Evolutionary conservation across 805 yeast genomes (phyloP).

Genomic region (Cyberlindnera euphorbiae): DNA sequence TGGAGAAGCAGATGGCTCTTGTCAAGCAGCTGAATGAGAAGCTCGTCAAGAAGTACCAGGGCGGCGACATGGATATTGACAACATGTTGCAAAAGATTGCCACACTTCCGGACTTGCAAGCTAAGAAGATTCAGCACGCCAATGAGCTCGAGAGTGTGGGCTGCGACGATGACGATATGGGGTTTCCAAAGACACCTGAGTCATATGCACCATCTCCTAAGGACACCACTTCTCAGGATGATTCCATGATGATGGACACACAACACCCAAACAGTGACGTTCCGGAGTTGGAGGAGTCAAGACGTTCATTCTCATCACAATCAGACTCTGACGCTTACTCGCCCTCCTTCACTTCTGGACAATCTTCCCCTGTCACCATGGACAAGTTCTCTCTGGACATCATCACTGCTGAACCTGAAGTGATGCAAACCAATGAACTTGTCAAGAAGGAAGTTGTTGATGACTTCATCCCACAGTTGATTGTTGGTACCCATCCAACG

Average conservation of each 20-base stretch:
- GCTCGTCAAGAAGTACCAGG: constrained; percentile 14
- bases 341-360: constrained; percentile 11
- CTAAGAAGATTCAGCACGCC: constrained; percentile 19
- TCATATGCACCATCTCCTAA: constrained; percentile 21
- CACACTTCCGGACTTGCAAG: constrained; percentile 21
- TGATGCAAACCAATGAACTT: constrained; percentile 1
- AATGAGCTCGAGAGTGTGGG: constrained; percentile 16
- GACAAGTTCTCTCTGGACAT: constrained; percentile 25
- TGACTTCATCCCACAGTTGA: constrained; percentile 14
- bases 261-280: constrained; percentile 8
- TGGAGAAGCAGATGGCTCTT: constrained; percentile 23
- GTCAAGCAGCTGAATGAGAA: constrained; percentile 14
- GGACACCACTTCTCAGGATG: constrained; percentile 8
- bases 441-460: constrained; percentile 16
- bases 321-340: constrained; percentile 9
- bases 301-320: constrained; percentile 11
- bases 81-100: constrained; percentile 9
- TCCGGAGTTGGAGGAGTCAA: constrained; percentile 17
- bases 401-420: constrained; percentile 11
- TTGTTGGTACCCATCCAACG: constrained; percentile 6
- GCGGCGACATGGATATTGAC: constrained; percentile 21
- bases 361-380: constrained; percentile 13
- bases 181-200: constrained; percentile 27
- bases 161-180: constrained; percentile 5
- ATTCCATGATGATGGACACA: not conserved